Evolutionary conservation across 306 rosid species (phyloP).

Genomic region (Quercus alba): DNA sequence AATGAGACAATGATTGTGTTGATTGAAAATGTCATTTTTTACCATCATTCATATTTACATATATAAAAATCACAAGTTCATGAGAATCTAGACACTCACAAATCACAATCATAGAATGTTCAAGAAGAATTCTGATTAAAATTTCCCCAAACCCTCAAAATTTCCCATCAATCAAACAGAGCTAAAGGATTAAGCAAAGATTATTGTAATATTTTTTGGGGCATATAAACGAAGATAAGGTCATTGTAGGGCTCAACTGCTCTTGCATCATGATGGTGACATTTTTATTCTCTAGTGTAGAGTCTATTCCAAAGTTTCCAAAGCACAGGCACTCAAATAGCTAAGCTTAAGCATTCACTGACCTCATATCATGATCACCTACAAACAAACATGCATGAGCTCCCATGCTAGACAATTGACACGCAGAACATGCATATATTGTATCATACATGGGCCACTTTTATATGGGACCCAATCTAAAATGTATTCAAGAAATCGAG

Average conservation of each 20-base stretch:
- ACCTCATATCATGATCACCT: neutral
- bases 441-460: neutral
- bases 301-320: neutral
- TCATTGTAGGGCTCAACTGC: neutral
- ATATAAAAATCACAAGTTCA: too few species aligned
- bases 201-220: neutral
- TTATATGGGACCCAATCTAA: neutral
- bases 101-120: too few species aligned
- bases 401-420: neutral
- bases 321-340: neutral
- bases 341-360: neutral
- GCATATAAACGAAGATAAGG: neutral
- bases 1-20: too few species aligned
- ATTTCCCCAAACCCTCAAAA: too few species aligned
- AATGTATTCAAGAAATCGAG: too few species aligned
- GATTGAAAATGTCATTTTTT: too few species aligned
- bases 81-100: too few species aligned
- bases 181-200: too few species aligned
- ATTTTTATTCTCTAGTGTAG: neutral
- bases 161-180: too few species aligned
- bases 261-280: neutral
- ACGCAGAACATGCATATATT: neutral
- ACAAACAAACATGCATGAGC: neutral
- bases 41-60: too few species aligned
- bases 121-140: too few species aligned